A percentile compares a stretch with the other conserved stretches of the same genome.
These are phyloP conservation scores for Aspergillus piperis DNA, from an alignment of 2,329 filamentous ascomycete genomes.

Conservation along the genomic window DNA sequence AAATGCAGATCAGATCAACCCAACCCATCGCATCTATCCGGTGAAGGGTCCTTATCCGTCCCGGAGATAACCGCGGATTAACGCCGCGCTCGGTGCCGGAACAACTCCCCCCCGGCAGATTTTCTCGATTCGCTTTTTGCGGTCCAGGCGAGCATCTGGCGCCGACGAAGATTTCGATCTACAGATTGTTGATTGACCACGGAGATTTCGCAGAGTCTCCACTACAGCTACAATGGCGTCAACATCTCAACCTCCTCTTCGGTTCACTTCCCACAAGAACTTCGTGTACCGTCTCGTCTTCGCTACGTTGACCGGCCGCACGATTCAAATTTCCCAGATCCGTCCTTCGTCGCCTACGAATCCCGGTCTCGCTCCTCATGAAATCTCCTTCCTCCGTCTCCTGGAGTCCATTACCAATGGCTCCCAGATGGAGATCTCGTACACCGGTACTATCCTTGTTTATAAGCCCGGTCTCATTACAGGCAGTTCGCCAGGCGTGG, in stretches of 20 bases:
- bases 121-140: slow-evolving; percentile 33
- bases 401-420: slow-evolving; percentile 95
- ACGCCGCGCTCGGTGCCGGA: slow-evolving; percentile 30
- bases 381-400: slow-evolving; percentile 92
- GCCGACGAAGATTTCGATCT: slow-evolving; percentile 1
- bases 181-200: slow-evolving; percentile 4
- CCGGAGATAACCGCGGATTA: slow-evolving; percentile 34
- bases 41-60: slow-evolving; percentile 3
- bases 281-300: slow-evolving; percentile 84
- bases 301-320: slow-evolving; percentile 84
- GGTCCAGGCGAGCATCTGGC: slow-evolving; percentile 4
- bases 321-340: slow-evolving; percentile 92
- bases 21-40: slow-evolving; percentile 9
- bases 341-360: slow-evolving; percentile 80
- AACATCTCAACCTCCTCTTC: slow-evolving; percentile 56
- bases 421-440: slow-evolving; percentile 90
- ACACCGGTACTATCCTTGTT: slow-evolving; percentile 89
- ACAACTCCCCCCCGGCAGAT: slow-evolving; percentile 30
- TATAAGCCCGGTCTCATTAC: slow-evolving; percentile 93
- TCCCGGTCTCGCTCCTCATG: slow-evolving; percentile 86
- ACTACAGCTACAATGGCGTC: slow-evolving; percentile 35
- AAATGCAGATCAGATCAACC: slow-evolving; percentile 4
- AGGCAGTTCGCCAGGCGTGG: slow-evolving; percentile 74
- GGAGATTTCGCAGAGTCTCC: slow-evolving; percentile 17
- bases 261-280: slow-evolving; percentile 81